These are phyloP conservation scores for Nakaseomyces nivariensis DNA, from an alignment of 1,139 yeast species.

Conservation along the genomic window DNA sequence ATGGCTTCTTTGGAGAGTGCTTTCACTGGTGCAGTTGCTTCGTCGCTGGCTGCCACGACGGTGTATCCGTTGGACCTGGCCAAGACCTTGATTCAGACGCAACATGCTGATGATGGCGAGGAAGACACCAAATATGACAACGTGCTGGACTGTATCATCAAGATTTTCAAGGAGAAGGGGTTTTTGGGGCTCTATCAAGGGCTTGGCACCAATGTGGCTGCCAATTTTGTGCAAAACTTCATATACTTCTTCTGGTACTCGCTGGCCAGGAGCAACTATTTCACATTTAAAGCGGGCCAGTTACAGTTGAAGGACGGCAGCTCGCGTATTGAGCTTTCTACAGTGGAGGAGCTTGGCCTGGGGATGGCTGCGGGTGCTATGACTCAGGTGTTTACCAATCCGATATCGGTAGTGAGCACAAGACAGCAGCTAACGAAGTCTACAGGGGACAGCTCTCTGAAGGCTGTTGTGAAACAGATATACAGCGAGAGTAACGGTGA, in stretches of 20 bases:
- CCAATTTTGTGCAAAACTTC: conserved; percentile 72
- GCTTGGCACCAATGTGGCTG: conserved; percentile 55
- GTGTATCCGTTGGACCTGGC: conserved; percentile 69
- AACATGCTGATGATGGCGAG: conserved; percentile 20
- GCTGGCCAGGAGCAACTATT: conserved; percentile 52
- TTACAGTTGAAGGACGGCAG: conserved; percentile 1
- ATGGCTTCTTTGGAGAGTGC: conserved; percentile 60
- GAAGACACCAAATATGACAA: conserved; percentile 39
- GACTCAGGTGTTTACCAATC: conserved; percentile 75
- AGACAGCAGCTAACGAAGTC: conserved; percentile 59
- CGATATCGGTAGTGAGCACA: conserved; percentile 73
- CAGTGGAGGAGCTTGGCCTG: conserved; percentile 61
- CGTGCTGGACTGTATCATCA: conserved; percentile 51
- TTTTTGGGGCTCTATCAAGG: conserved; percentile 71
- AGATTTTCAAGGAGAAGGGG: conserved; percentile 56
- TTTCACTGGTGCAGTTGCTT: conserved; percentile 76
- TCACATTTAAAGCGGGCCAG: conserved; percentile 33
- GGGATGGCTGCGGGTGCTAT: conserved; percentile 83
- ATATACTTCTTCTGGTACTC: conserved; percentile 86
- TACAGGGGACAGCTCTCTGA: conserved; percentile 31
- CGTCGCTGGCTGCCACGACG: conserved; percentile 69
- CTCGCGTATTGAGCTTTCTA: conserved; percentile 28
- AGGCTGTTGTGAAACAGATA: conserved; percentile 43
- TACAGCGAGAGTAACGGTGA: conserved; percentile 50
- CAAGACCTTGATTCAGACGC: conserved; percentile 68